These are phyloP conservation scores for Monosporozyma unispora DNA, from an alignment of 805 yeast genomes.

Conservation along the genomic window DNA sequence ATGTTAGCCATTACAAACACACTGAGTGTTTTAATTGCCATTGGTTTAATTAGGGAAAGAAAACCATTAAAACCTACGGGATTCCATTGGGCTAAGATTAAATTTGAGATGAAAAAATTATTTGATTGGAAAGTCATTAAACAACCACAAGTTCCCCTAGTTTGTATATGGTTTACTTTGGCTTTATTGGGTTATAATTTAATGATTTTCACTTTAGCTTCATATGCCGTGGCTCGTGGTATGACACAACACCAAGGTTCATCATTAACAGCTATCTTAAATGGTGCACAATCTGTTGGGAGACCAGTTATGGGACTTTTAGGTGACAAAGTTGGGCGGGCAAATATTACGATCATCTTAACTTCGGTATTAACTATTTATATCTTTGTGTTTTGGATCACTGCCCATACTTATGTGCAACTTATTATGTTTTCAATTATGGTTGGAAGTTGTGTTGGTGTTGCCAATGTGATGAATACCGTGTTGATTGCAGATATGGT, in stretches of 20 bases:
- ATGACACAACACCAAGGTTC: conserved; percentile 36
- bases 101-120: conserved; percentile 15
- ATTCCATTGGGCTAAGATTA: conserved; percentile 20
- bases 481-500: conserved; percentile 36
- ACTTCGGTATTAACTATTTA: conserved; percentile 33
- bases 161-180: conserved; percentile 32
- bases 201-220: conserved; percentile 38
- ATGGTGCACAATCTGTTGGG: conserved; percentile 40
- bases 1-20: conserved; percentile 35
- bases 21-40: conserved; percentile 32
- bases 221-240: conserved; percentile 42
- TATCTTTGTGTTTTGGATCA: conserved; percentile 41
- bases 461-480: conserved; percentile 35
- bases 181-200: conserved; percentile 36
- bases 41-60: conserved; percentile 39
- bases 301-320: conserved; percentile 39
- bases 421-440: conserved; percentile 36
- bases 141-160: conserved; percentile 26
- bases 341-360: conserved; percentile 36
- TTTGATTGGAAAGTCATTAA: conserved; percentile 12
- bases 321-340: conserved; percentile 39
- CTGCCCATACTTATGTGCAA: conserved; percentile 34
- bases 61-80: conserved; percentile 28
- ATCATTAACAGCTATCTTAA: conserved; percentile 37
- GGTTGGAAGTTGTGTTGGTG: conserved; percentile 38